Conservation (phyloP, 2,329 filamentous ascomycete species). For the Fusarium stilboides region DNA sequence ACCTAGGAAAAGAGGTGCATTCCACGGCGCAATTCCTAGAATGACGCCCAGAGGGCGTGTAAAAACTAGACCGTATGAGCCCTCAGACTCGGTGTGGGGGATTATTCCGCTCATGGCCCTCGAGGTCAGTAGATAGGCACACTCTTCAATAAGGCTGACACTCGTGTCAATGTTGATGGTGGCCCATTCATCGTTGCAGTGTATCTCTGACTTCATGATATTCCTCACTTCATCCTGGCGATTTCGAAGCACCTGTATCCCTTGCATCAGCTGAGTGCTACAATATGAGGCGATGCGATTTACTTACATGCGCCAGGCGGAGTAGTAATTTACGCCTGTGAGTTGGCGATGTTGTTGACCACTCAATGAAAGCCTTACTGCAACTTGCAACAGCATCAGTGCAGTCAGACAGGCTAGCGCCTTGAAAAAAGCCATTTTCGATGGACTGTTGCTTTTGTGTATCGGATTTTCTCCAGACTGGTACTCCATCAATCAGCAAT, state of each 20-base stretch:
- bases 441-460: neutral
- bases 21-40: neutral
- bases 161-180: neutral
- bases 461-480: neutral
- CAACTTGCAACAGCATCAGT: neutral
- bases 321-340: neutral
- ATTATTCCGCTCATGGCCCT: neutral
- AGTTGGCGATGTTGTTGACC: neutral
- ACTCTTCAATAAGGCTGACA: neutral
- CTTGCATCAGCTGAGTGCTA: rapidly evolving
- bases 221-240: neutral
- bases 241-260: neutral
- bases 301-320: neutral
- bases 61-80: neutral
- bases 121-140: neutral
- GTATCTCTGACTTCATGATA: neutral
- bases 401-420: neutral
- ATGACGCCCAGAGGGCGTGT: neutral
- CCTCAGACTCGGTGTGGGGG: neutral
- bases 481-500: neutral
- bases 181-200: neutral
- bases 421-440: neutral
- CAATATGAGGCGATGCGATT: rapidly evolving
- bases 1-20: neutral
- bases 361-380: neutral